These are phyloP conservation scores for Suillus ampliporus DNA, from an alignment of 768 basidiomycete genomes.

Conservation along the genomic window DNA sequence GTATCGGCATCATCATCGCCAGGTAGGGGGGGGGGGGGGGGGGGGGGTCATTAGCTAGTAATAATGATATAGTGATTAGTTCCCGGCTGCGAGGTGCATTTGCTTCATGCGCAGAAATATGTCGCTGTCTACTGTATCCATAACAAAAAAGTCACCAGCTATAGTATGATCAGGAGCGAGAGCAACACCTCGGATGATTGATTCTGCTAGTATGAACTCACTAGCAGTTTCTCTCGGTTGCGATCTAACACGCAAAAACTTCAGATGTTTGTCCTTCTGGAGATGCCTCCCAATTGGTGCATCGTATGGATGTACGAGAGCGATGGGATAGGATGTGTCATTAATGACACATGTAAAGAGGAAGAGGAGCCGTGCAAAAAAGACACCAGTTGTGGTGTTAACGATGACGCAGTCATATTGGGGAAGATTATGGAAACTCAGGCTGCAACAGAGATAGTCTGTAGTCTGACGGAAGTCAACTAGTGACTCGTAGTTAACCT, in stretches of 20 bases:
- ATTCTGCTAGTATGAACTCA: constrained; percentile 32
- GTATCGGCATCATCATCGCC: too few relatives aligned
- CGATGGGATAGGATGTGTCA: constrained; percentile 17
- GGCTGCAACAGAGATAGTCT: constrained; percentile 37
- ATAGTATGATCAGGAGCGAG: constrained; percentile 25
- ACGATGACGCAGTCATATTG: constrained; percentile 37
- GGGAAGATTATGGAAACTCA: constrained; percentile 32
- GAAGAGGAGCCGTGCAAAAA: constrained; percentile 26
- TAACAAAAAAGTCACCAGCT: constrained; percentile 4
- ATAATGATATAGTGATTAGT: neutral
- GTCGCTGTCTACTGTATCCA: constrained; percentile 8
- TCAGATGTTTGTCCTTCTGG: constrained; percentile 30
- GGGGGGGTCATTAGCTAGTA: too few relatives aligned
- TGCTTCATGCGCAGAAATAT: constrained; percentile 6
- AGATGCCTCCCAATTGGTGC: constrained; percentile 8
- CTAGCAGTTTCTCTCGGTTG: constrained; percentile 10
- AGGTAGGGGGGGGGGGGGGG: too few relatives aligned
- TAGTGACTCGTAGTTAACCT: constrained; percentile 33
- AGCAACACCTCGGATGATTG: constrained; percentile 37
- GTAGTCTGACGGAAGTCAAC: constrained; percentile 33
- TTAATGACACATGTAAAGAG: constrained; percentile 25
- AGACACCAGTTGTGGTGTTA: constrained; percentile 14
- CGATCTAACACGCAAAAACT: constrained; percentile 22
- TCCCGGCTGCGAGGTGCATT: neutral
- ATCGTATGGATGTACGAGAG: constrained; percentile 26